Percentiles rank a stretch among this genome's conserved stretches.
Conservation (phyloP, 1,284 basidiomycete genomes). For the Moesziomyces aphidis region DNA sequence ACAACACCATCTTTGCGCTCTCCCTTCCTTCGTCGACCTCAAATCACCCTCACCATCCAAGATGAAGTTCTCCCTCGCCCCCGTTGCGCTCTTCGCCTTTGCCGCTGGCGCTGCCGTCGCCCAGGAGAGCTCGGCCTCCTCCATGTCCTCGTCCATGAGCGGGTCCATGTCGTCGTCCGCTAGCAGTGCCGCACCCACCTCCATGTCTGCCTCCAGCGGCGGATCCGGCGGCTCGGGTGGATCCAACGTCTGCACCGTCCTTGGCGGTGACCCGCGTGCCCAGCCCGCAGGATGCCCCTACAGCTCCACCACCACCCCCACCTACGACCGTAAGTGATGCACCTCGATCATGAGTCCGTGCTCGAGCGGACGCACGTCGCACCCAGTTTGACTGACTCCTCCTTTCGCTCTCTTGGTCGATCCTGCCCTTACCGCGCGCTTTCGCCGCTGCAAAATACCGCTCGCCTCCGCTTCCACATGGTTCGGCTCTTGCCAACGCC, state of each 20-base stretch:
- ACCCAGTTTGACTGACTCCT: conserved; percentile 15
- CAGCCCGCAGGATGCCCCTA: conserved; percentile 45
- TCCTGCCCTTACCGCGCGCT: no score
- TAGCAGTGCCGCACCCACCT: conserved; percentile 31
- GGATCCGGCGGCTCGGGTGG: conserved; percentile 11
- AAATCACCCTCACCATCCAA: conserved; percentile 9
- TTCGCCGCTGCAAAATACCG: no score
- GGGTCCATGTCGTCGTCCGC: conserved; percentile 32
- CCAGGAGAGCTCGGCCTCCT: conserved; percentile 37
- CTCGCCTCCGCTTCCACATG: no score
- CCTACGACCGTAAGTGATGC: conserved; percentile 54
- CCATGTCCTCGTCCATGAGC: conserved; percentile 23
- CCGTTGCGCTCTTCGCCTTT: conserved; percentile 52
- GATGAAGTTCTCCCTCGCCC: conserved; percentile 58
- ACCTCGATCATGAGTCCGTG: not conserved
- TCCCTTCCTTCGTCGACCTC: not conserved
- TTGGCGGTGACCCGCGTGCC: conserved; percentile 41
- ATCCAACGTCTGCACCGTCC: conserved; percentile 45
- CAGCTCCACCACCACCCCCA: conserved; percentile 52
- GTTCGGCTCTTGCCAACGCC: no score
- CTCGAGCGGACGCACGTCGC: not conserved
- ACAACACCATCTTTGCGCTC: conserved; percentile 5
- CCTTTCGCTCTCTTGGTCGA: not conserved
- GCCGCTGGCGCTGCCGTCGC: conserved; percentile 49
- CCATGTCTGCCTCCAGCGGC: conserved; percentile 18